Base-by-base conservation (phyloP, 768 basidiomycete genomes). In the Lentinula lateritia region DNA sequence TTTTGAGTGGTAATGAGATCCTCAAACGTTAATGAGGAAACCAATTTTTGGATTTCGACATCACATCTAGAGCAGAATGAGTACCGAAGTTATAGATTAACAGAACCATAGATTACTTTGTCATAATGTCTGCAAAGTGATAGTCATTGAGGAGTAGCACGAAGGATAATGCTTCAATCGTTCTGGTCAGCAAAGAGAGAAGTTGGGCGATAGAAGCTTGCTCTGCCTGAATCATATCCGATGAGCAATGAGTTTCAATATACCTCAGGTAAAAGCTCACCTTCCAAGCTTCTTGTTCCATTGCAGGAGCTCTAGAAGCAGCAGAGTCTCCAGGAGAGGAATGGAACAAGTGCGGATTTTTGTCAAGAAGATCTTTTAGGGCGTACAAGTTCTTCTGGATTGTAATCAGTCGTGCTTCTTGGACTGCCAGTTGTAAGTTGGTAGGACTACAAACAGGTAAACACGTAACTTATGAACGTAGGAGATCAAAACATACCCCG, bases 91-190 rank as follows among this genome's bases (percentile, higher is more conserved):
- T 28, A 7, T 38, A 15, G 6, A 8, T 12, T 34, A 32, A 15
- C 23, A 7, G 16, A 28, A 46, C 32, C 43, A 12, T 43, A 16
- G 39, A 39, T 66, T 69, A 96, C 92, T 88, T 85, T 39, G 86
- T 77, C 60, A 97, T 85, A 34, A 97, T 80, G 63, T 96, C 93
- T 16, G 89, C 85, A 23, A 98, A 79, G 61, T 86, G 85, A 75
- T 98, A 96, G 69, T 99, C 97, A 66, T 86, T 93, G 55, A 98
- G 78, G 18, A 98, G 85, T 32, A 98, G 80, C 56, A 98, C 79
- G 72, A 98, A 99, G 0, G 94, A 93, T 60, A 98, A 84, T 0
- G 93, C 97, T 73, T 99, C 97, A 53, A 98, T 92, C 5, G 93
- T 88, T 68, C 95, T 86, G 9, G 83, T 83, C 50, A 98, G 76